These are phyloP conservation scores for Brachypodium distachyon DNA, from an alignment of 202 grass and related monocot species.

Conservation along the genomic window DNA sequence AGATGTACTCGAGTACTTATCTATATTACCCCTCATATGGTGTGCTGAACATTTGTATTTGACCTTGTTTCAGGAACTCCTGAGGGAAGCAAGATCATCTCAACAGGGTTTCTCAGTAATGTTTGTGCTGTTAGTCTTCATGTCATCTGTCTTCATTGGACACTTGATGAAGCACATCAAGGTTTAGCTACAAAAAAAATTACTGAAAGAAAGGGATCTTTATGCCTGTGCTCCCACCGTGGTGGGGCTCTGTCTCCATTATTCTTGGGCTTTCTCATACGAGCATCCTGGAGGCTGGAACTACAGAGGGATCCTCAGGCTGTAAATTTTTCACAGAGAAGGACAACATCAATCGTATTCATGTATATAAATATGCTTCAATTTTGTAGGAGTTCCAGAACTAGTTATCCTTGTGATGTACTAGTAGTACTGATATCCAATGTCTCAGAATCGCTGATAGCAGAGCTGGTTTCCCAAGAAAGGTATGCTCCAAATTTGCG, in stretches of 20 bases:
- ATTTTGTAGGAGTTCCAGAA: background rate
- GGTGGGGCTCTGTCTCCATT: no score
- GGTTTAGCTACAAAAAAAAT: slow-evolving; percentile 2
- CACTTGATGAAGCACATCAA: slow-evolving; percentile 46
- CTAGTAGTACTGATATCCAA: no score
- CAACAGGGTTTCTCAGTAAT: slow-evolving; percentile 50
- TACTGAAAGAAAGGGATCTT: background rate
- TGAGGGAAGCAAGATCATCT: slow-evolving; percentile 28
- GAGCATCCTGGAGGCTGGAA: no score
- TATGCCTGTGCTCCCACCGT: background rate
- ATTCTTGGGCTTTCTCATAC: background rate
- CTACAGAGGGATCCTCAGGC: background rate
- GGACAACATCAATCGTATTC: background rate
- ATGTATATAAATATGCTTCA: background rate
- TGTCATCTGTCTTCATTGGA: slow-evolving; percentile 58
- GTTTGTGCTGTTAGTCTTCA: slow-evolving; percentile 52
- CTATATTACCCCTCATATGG: no score
- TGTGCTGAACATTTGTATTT: background rate
- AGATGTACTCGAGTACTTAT: no score
- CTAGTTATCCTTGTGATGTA: background rate
- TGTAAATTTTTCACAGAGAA: background rate
- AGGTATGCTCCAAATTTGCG: background rate
- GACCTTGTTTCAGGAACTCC: slow-evolving; percentile 24
- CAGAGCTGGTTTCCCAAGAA: background rate
- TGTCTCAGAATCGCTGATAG: background rate